Evolutionary conservation across 2,329 filamentous ascomycete genomes (phyloP), one percentile per base, ranked within the genome.

Genomic region (Cladosporium sp.): DNA sequence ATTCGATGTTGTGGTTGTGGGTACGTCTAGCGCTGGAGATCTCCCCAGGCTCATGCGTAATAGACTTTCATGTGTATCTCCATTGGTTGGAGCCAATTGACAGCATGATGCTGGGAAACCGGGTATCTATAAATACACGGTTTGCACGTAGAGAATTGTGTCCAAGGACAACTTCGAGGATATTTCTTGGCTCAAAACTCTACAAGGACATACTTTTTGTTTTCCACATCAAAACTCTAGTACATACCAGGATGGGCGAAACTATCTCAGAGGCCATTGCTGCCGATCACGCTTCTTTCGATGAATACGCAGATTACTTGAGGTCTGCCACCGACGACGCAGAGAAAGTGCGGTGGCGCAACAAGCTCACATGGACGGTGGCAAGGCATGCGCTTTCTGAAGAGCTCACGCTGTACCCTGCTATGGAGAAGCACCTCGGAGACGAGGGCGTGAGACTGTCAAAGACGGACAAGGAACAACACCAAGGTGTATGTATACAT

Each of bases 331-430:
- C 70, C 18, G 78, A 83, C 60, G 69, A 71, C 35, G 82, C 83
- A 35, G 76, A 80, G 29, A 77, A 80, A 63, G 76, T 74, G 6
- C 77, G 80, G 14, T 84, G 77, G 66, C 79, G 82, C 65, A 85
- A 85, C 64, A 79, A 83, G 66, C 83, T 85, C 67, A 80, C 79
- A 16, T 85, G 83, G 83, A 81, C 84, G 66, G 75, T 85, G 0
- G 80, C 83, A 29, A 80, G 83, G 11, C 83, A 85, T 70, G 78
- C 81, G 0, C 77, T 85, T 60, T 82, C 79, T 10, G 82, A 85
- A 66, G 84, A 85, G 68, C 71, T 85, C 6, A 73, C 77, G 7
- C 70, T 78, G 10, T 78, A 78, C 66, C 76, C 77, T 11, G 76
- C 73, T 2, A 73, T 78, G 67, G 76, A 77, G 66, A 75, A 77